Conservation (phyloP, 78 protist species). For the Speleostelium caveatum region DNA sequence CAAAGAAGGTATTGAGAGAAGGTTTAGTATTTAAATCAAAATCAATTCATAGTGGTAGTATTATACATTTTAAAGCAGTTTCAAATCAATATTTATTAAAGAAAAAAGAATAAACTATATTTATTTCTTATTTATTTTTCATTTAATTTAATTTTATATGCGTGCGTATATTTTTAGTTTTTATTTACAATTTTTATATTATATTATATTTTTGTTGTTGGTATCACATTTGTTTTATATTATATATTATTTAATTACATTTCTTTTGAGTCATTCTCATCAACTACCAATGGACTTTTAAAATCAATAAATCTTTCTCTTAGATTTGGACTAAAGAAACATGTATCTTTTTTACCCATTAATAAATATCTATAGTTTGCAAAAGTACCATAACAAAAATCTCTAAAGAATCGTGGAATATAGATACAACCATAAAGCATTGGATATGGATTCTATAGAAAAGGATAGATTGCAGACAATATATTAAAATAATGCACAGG, state of each 20-base stretch:
- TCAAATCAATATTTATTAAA: slow-evolving; percentile 82
- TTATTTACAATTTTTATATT: too few relatives aligned
- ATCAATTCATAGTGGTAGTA: not conserved
- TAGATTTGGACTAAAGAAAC: slow-evolving; percentile 27
- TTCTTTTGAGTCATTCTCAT: slow-evolving; percentile 22
- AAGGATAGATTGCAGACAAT: not conserved
- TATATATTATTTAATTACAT: not conserved
- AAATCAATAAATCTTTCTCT: slow-evolving; percentile 45
- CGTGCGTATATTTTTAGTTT: too few relatives aligned
- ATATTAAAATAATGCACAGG: not conserved
- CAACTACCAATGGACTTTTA: slow-evolving; percentile 40
- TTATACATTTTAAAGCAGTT: slow-evolving; percentile 62
- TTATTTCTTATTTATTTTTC: too few relatives aligned
- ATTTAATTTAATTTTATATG: too few relatives aligned
- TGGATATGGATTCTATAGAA: slow-evolving; percentile 30
- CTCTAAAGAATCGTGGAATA: slow-evolving; percentile 54
- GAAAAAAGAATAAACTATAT: slow-evolving; percentile 23
- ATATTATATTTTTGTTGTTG: too few relatives aligned
- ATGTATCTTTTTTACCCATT: slow-evolving; percentile 70
- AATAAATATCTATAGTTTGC: slow-evolving; percentile 64
- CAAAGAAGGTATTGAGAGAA: slow-evolving; percentile 63
- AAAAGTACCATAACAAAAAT: slow-evolving; percentile 64
- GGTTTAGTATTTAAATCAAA: slow-evolving; percentile 85
- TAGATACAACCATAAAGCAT: slow-evolving; percentile 18
- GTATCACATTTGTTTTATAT: too few relatives aligned